Evolutionary conservation across 495 filamentous ascomycete species (phyloP).

Genomic region (Cercophora scortea): DNA sequence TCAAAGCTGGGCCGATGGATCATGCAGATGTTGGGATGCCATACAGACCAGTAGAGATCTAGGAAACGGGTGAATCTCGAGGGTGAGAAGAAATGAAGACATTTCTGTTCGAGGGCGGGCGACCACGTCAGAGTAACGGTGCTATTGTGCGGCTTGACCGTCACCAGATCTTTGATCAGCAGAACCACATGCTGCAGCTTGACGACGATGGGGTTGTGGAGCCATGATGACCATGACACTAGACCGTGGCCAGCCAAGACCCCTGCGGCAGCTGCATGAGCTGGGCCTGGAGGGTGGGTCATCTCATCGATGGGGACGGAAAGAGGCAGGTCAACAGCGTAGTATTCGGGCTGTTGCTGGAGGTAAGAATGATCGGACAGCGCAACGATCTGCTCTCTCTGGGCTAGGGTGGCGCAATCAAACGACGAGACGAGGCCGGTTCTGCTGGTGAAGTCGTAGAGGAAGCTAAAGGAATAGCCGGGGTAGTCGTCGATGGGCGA

Average conservation of each 20-base stretch:
- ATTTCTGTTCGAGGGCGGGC: conserved; percentile 15
- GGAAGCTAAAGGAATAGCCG: conserved; percentile 17
- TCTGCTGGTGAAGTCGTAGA: conserved; percentile 23
- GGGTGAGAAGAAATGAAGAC: conserved; percentile 21
- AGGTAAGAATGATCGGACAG: conserved; percentile 12
- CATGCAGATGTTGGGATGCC: conserved; percentile 24
- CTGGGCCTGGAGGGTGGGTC: neutral
- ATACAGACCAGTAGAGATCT: conserved; percentile 24
- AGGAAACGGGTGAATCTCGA: conserved; percentile 19
- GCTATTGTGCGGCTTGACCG: conserved; percentile 17
- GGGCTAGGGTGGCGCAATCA: conserved; percentile 19
- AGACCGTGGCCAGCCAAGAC: too few species aligned
- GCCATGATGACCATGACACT: conserved; percentile 9
- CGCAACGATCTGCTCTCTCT: conserved; percentile 17
- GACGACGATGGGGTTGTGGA: conserved; percentile 16
- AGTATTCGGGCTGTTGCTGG: conserved; percentile 6
- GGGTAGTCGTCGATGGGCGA: conserved; percentile 6
- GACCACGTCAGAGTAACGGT: conserved; percentile 18
- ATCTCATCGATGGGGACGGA: neutral
- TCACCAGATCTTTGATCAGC: conserved; percentile 16
- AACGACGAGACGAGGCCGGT: conserved; percentile 23
- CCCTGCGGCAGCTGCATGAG: neutral
- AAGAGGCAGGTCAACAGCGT: neutral
- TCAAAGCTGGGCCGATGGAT: conserved; percentile 21
- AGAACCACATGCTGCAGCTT: conserved; percentile 20